These are phyloP conservation scores for Chenopodium album DNA, from an alignment of 148 eudicot species.

Conservation along the genomic window DNA sequence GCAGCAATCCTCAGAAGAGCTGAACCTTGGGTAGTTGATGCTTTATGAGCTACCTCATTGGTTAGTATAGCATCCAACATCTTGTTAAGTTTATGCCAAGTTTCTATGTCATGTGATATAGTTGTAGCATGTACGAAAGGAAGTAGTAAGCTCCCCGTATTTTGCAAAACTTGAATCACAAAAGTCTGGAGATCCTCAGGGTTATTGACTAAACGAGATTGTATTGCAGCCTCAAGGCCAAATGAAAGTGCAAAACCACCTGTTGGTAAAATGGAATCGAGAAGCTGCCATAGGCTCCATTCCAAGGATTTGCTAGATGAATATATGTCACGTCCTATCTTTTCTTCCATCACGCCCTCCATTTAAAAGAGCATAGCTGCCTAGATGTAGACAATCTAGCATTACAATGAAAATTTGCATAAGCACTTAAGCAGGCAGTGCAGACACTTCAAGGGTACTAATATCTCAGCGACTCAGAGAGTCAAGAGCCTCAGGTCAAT, in stretches of 20 bases:
- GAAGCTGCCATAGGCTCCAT: constrained; percentile 92
- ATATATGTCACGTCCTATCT: not conserved
- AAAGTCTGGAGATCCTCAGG: constrained; percentile 57
- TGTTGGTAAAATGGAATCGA: constrained; percentile 88
- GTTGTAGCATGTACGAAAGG: constrained; percentile 64
- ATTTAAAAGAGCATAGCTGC: not conserved
- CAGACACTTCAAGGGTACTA: too few species aligned
- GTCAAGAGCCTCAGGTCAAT: too few species aligned
- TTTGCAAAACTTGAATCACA: constrained; percentile 61
- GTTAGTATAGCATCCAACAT: constrained; percentile 67
- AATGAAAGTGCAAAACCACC: constrained; percentile 97
- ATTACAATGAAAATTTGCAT: not conserved
- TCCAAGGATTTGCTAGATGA: constrained; percentile 13
- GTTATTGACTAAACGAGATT: constrained; percentile 49
- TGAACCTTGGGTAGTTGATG: constrained; percentile 84
- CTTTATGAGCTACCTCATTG: constrained; percentile 77
- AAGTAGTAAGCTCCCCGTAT: constrained; percentile 73
- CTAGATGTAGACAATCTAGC: not conserved
- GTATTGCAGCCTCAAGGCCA: constrained; percentile 88
- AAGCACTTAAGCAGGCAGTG: too few species aligned
- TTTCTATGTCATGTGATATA: constrained; percentile 39
- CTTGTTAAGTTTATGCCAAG: constrained; percentile 64
- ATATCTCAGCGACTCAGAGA: too few species aligned
- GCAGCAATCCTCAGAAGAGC: constrained; percentile 75
- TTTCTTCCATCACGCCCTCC: constrained; percentile 17